Evolutionary conservation across 2,329 filamentous ascomycete genomes (phyloP).

Genomic region (Cryphonectria nitschkei): DNA sequence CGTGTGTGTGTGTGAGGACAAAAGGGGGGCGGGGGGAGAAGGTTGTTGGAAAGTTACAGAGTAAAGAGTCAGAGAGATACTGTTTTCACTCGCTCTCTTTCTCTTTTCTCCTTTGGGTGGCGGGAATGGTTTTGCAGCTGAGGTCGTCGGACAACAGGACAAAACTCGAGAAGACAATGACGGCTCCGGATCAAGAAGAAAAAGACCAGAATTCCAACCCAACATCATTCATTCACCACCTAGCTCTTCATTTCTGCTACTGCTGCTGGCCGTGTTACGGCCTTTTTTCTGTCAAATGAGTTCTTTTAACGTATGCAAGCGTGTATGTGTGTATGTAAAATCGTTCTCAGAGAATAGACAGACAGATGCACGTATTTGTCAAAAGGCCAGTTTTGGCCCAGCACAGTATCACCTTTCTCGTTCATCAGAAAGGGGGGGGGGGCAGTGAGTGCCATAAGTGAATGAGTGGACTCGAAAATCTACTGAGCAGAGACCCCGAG

Average conservation of each 20-base stretch:
- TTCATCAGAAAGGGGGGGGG: neutral
- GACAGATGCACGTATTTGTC: constrained; percentile 37
- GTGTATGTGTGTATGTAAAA: constrained; percentile 28
- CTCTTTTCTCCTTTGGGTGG: constrained; percentile 3
- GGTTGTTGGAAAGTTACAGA: too few species aligned
- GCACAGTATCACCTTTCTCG: constrained; percentile 27
- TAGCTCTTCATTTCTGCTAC: neutral
- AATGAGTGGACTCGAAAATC: neutral
- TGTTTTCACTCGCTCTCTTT: neutral
- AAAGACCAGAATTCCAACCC: constrained; percentile 9
- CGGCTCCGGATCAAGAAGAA: constrained; percentile 2
- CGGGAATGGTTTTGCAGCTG: neutral
- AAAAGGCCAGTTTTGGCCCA: constrained; percentile 47
- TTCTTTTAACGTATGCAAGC: constrained; percentile 6
- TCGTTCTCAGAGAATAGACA: constrained; percentile 30
- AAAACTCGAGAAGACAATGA: neutral
- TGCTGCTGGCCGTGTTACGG: constrained; percentile 42
- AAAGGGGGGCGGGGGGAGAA: neutral
- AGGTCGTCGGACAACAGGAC: constrained; percentile 5
- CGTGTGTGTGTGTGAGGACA: neutral
- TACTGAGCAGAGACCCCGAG: neutral
- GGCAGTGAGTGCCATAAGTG: neutral
- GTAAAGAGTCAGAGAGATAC: neutral
- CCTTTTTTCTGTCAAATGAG: constrained; percentile 35
- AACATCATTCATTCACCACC: constrained; percentile 16